Conservation (phyloP, 2,329 filamentous ascomycete species). For the Arthrobotrys sphaeroides region DNA sequence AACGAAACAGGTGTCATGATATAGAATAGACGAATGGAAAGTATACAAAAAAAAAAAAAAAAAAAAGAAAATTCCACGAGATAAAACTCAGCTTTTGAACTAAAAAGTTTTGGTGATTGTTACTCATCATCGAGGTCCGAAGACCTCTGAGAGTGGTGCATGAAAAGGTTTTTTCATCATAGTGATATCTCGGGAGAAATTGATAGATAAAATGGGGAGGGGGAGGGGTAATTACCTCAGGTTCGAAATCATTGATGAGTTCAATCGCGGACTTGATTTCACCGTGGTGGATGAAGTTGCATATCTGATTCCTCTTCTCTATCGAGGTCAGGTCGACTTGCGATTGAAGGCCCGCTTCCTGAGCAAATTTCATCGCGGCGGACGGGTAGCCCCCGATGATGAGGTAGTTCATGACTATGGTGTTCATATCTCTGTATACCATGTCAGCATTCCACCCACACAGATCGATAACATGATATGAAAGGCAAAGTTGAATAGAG, state of each 20-base stretch:
- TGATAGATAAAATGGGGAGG: constrained; percentile 23
- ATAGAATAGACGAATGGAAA: constrained; percentile 36
- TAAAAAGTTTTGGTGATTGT: constrained; percentile 76
- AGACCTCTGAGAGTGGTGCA: constrained; percentile 99
- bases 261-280: constrained; percentile 87
- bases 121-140: constrained; percentile 86
- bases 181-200: constrained; percentile 63
- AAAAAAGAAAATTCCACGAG: constrained; percentile 41
- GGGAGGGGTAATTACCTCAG: constrained; percentile 74
- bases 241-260: constrained; percentile 86
- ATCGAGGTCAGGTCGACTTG: constrained; percentile 78
- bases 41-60: no score
- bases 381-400: constrained; percentile 94
- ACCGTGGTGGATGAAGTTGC: constrained; percentile 83
- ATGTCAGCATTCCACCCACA: constrained; percentile 58
- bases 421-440: constrained; percentile 83
- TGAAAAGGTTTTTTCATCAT: constrained; percentile 96
- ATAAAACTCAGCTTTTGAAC: constrained; percentile 79
- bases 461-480: neutral
- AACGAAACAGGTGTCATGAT: constrained; percentile 55
- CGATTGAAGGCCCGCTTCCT: constrained; percentile 85
- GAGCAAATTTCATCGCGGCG: constrained; percentile 90
- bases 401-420: constrained; percentile 93
- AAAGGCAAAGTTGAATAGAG: constrained; percentile 19
- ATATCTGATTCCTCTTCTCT: constrained; percentile 80